Evolutionary conservation across 2,329 filamentous ascomycete species (phyloP), one percentile per base, ranked within the genome.

Genomic region (Epichloe uncinata): DNA sequence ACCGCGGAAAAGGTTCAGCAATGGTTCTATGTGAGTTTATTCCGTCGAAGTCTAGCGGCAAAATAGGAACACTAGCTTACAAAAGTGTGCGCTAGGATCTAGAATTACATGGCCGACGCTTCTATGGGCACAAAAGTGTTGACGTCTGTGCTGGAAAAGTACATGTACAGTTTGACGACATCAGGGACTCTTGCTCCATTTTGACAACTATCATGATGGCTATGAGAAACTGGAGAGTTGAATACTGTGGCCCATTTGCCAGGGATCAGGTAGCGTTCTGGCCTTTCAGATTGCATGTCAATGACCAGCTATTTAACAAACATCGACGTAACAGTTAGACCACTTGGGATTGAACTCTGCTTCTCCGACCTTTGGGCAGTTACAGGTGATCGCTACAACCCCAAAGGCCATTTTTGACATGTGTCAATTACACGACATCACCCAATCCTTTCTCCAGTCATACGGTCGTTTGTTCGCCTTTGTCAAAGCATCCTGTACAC

Each of bases 131-230:
- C 7, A 66, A 62, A 9, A 63, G 67, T 26, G 53, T 73, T 1
- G 61, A 67, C 15, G 53, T 60, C 4, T 57, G 59, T 30, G 62
- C 61, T 42, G 69, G 71, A 4, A 71, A 67, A 45, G 69, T 79
- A 33, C 76, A 73, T 51, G 64, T 81, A 22, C 73, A 72, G 4
- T 82, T 84, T 56, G 66, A 71, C 6, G 81, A 85, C 56, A 74
- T 82, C 46, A 72, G 77, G 46, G 79, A 84, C 60, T 72, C 81
- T 6, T 73, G 70, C 48, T 68, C 70, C 34, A 70, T 75, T 7
- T 67, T 72, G 50, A 65, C 72, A 12, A 73, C 73, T 47, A 61
- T 76, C 30, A 64, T 68, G 2, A 56, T 71, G 16, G 62, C 67
- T 35, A 66, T 67, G 43, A 63, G 69, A 11, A 65, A 67, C 35